Base-by-base conservation (phyloP, 805 yeast species). In the Pachysolen tannophilus region DNA sequence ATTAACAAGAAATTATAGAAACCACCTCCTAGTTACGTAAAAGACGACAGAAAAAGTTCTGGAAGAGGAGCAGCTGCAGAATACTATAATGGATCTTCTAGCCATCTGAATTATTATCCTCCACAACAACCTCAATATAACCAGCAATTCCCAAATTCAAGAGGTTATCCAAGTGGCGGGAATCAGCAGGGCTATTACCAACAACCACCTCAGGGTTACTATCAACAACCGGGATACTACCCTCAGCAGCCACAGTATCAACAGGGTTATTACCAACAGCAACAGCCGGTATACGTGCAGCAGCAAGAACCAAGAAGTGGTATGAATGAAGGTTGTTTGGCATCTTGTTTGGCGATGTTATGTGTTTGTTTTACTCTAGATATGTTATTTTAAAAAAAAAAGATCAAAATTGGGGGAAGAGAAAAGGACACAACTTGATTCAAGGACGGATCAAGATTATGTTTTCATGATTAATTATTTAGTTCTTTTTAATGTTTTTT, bases 291-390 rank as follows among this genome's bases (percentile, higher is more conserved):
- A 8, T 70, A 70, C 34, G 75, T 69, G 16, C 78, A 71, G 44
- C 77, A 70, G 44, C 76, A 68, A 44, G 67, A 53, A 33, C 67
- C 65, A 6, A 63, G 54, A 23, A 44, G 45, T 21, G 48, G 49
- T 16, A 60, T 58, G 32, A 59, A 58, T 35, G 50, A 53, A 8
- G 69, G 58, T 40, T 72, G 78, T 53, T 55, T 69, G 45, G 55
- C 68, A 46, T 78, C 69, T 9, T 72, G 78, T 58, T 49, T 72
- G 30, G 76, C 72, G 16, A 75, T 72, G 17, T 37, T 71, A 50
- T 72, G 78, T 65, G 42, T 72, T 40, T 72, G 79, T 49, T 71
- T 74, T 50, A 66, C 78, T 18, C 45, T 72, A 39, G 77, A 72
- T 46, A 65, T 72, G 37, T 34, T 72, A 13, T 66, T 71, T 43